Conservation (phyloP, 2,329 filamentous ascomycete species). For the Aspergillus hortae region DNA sequence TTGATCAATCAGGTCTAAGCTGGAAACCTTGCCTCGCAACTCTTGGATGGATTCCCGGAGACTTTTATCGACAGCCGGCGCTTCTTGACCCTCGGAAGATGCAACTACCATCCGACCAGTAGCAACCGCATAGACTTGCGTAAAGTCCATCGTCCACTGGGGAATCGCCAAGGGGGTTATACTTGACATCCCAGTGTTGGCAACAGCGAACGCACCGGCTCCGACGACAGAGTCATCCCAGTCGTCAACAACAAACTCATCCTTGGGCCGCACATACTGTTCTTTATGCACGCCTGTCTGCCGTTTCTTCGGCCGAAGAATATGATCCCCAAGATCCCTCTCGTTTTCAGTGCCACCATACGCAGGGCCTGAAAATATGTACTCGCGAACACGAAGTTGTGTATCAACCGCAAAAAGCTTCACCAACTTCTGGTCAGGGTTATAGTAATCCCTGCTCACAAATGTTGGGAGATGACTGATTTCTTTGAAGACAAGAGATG, state of each 20-base stretch:
- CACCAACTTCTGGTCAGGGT: slow-evolving; percentile 24
- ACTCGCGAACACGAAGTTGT: slow-evolving; percentile 32
- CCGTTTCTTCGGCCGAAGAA: slow-evolving; percentile 22
- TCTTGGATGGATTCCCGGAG: slow-evolving; percentile 23
- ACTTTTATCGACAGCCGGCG: slow-evolving; percentile 3
- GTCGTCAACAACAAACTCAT: slow-evolving; percentile 38
- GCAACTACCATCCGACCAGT: slow-evolving; percentile 11
- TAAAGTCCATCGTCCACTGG: slow-evolving; percentile 29
- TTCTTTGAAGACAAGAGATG: slow-evolving; percentile 33
- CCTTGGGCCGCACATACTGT: slow-evolving; percentile 9
- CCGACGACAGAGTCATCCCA: slow-evolving; percentile 26
- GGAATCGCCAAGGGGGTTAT: slow-evolving; percentile 14
- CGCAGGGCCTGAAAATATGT: slow-evolving; percentile 24
- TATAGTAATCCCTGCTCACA: slow-evolving; percentile 14
- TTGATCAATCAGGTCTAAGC: slow-evolving; percentile 4
- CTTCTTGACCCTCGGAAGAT: background rate
- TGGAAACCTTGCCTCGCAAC: slow-evolving; percentile 12
- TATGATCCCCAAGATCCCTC: slow-evolving; percentile 11
- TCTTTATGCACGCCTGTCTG: slow-evolving; percentile 9
- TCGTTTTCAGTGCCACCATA: slow-evolving; percentile 10
- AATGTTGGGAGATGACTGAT: slow-evolving; percentile 21
- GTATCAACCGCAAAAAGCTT: slow-evolving; percentile 36
- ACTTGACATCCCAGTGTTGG: slow-evolving; percentile 9
- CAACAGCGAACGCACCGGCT: slow-evolving; percentile 3
- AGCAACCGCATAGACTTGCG: slow-evolving; percentile 24